Evolutionary conservation across 2,329 filamentous ascomycete genomes (phyloP), one percentile per base, ranked within the genome.

Genomic region (Cylindrodendrum hubeiense): DNA sequence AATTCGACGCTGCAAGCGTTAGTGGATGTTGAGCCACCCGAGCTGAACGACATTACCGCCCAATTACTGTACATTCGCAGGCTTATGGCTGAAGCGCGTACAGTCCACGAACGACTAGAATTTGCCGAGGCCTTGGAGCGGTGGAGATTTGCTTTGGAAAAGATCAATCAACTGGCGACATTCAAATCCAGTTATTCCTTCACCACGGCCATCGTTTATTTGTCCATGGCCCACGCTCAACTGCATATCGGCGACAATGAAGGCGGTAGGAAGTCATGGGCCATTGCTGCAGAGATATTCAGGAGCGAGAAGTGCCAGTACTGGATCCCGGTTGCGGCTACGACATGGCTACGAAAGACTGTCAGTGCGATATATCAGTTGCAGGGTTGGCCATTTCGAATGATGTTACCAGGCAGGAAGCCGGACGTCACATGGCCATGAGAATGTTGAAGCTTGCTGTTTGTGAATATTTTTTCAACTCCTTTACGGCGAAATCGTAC

Each of bases 1-100:
- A 60, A 65, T 0, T 26, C 57, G 0, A 47, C 70, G 1, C 64
- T 79, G 0, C n/a, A 64, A 1, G 64, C 72, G 1, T 49, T 78
- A 0, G 53, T 60, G 0, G 50, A 60, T 0, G 54, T 67, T 0
- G 72, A 74, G 3, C 76, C 76, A 0, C 60, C 64, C 0, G 67
- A 70, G 13, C 50, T 75, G 4, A 72, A 79, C 19, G 74, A 79
- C 8, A 55, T 79, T 0, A 72, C 77, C 15, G 76, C 79, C 4
- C 75, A 79, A 41, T 69, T 76, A 4, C 62, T 79, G 0, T 73
- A 74, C 2, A 77, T 79, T 57, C 76, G 78, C 0, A 67, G 72
- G 0, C 12, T 78, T 0, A 61, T 79, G 17, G 65, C 73, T 6
- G 60, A 54, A 2, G 76, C 78, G 1, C 74, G 78, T 0, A 66